Percentiles rank a stretch among this genome's conserved stretches.
phyloP scores from a whole-genome alignment of 2,329 filamentous ascomycete genomes.

The Penicillium sp. region DNA sequence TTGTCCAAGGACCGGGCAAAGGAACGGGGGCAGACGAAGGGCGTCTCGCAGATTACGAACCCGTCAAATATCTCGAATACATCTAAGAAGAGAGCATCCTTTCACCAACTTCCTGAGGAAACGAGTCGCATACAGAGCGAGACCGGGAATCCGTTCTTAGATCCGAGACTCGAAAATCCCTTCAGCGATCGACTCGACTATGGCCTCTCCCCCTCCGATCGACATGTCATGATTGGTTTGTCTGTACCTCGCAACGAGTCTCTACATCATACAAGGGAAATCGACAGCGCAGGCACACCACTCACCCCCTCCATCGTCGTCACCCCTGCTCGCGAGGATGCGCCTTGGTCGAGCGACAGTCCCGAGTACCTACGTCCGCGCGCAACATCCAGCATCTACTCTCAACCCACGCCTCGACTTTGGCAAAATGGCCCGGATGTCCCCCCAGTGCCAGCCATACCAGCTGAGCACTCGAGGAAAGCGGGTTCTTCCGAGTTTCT shows the following conservation, averaged over 20 bases:
- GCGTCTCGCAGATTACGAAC: slow-evolving; percentile 7
- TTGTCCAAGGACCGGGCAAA: slow-evolving; percentile 38
- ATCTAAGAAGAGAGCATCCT: slow-evolving; percentile 25
- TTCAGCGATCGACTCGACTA: slow-evolving; percentile 31
- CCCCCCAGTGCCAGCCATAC: slow-evolving; percentile 48
- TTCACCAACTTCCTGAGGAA: slow-evolving; percentile 26
- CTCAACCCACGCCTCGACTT: slow-evolving; percentile 40
- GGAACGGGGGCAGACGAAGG: slow-evolving; percentile 30
- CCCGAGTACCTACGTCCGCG: slow-evolving; percentile 31
- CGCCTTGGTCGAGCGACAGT: slow-evolving; percentile 37
- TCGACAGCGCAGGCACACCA: slow-evolving; percentile 39
- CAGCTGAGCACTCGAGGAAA: slow-evolving; percentile 32
- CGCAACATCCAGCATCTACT: slow-evolving; percentile 49
- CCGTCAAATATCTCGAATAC: not conserved
- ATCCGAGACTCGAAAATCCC: slow-evolving; percentile 16
- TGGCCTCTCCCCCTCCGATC: slow-evolving; percentile 48
- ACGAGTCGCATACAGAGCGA: slow-evolving; percentile 4
- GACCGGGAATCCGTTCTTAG: slow-evolving; percentile 18
- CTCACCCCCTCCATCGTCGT: slow-evolving; percentile 50
- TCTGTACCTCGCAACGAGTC: slow-evolving; percentile 42
- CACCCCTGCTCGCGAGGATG: slow-evolving; percentile 47
- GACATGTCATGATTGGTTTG: slow-evolving; percentile 51
- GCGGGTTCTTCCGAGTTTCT: slow-evolving; percentile 14
- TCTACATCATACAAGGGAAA: slow-evolving; percentile 25
- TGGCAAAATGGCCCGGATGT: slow-evolving; percentile 29